Evolutionary conservation across 306 rosid genomes (phyloP).

Genomic region (Medicago truncatula): MtrunA17r5.0-ANR NC_053048.1:38238001-38238500

Average conservation of each 20-base stretch:
- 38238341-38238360: constrained; percentile 39
- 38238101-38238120: constrained; percentile 64
- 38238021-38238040: constrained; percentile 75
- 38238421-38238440: constrained; percentile 40
- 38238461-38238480: constrained; percentile 30
- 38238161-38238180: constrained; percentile 65
- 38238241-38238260: constrained; percentile 61
- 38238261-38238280: constrained; percentile 61
- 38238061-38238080: constrained; percentile 56
- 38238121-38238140: constrained; percentile 83
- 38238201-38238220: constrained; percentile 76
- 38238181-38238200: constrained; percentile 61
- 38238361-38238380: constrained; percentile 53
- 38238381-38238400: constrained; percentile 25
- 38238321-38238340: constrained; percentile 33
- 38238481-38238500: constrained; percentile 46
- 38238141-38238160: constrained; percentile 75
- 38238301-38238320: constrained; percentile 47
- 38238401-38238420: constrained; percentile 14
- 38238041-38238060: constrained; percentile 70
- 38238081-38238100: constrained; percentile 55
- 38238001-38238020: constrained; percentile 67
- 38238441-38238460: constrained; percentile 39
- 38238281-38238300: constrained; percentile 46
- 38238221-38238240: constrained; percentile 68